Evolutionary conservation across 2,329 filamentous ascomycete species (phyloP).

Genomic region (Pseudocercospora musae): DNA sequence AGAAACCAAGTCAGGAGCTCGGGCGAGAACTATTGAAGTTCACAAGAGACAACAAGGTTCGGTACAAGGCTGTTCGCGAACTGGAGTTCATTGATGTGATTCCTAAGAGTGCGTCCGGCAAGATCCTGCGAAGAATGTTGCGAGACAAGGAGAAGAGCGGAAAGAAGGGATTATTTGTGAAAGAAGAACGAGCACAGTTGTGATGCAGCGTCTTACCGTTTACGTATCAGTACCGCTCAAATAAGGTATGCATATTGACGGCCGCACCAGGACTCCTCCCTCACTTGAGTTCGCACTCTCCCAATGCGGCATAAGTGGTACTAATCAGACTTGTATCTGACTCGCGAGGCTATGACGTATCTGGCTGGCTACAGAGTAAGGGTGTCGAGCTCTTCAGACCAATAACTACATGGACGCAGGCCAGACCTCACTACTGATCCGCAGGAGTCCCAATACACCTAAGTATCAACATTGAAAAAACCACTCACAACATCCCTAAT

Average conservation of each 20-base stretch:
- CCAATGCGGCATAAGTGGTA: neutral
- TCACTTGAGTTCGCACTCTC: neutral
- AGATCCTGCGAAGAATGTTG: slow-evolving; percentile 39
- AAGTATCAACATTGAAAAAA: no score
- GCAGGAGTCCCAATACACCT: neutral
- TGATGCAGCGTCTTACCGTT: slow-evolving; percentile 12
- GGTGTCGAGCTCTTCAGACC: neutral
- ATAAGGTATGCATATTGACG: neutral
- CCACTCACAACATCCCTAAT: neutral
- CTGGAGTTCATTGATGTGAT: slow-evolving; percentile 40
- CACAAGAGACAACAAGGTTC: slow-evolving; percentile 41
- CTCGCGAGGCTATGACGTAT: neutral
- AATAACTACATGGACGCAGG: neutral
- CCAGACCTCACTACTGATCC: neutral
- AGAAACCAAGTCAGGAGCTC: slow-evolving; percentile 33
- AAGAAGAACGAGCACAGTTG: slow-evolving; percentile 36
- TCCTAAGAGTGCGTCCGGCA: slow-evolving; percentile 35
- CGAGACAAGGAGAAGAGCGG: slow-evolving; percentile 42
- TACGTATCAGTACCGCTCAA: neutral
- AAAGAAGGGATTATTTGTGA: slow-evolving; percentile 34
- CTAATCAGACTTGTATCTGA: no score
- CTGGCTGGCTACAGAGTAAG: neutral
- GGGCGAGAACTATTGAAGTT: slow-evolving; percentile 40
- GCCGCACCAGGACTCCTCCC: neutral
- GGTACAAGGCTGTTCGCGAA: slow-evolving; percentile 48